A percentile compares a stretch with the other conserved stretches of the same genome.
Conservation (phyloP, 495 filamentous ascomycete genomes). For the Aspergillus kassunensis region DNA sequence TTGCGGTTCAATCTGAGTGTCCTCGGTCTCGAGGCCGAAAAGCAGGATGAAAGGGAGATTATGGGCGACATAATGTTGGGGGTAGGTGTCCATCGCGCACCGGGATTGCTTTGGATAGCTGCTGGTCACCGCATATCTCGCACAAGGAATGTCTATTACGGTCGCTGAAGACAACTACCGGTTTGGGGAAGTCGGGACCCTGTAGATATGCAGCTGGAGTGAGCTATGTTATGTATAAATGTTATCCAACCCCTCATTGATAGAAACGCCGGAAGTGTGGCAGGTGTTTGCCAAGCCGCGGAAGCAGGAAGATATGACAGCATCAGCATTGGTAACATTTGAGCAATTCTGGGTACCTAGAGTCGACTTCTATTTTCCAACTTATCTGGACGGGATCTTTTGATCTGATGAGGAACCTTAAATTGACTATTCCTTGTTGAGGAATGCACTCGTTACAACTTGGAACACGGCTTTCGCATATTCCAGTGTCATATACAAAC, state of each 20-base stretch:
- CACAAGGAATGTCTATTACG: neutral
- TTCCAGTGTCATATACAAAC: too few relatives aligned
- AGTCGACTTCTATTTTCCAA: too few relatives aligned
- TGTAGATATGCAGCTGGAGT: neutral
- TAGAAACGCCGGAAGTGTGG: slow-evolving; percentile 3
- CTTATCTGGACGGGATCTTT: too few relatives aligned
- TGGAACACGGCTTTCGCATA: too few relatives aligned
- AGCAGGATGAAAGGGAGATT: slow-evolving; percentile 76
- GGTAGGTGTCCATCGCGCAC: slow-evolving; percentile 82
- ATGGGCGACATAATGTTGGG: slow-evolving; percentile 72
- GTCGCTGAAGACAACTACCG: neutral
- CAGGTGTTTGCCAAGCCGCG: slow-evolving; percentile 14
- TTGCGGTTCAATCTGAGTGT: slow-evolving; percentile 19
- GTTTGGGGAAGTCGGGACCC: too few relatives aligned
- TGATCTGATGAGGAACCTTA: too few relatives aligned
- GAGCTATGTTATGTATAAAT: neutral
- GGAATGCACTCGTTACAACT: too few relatives aligned
- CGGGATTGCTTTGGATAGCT: slow-evolving; percentile 20
- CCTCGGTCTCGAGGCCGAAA: slow-evolving; percentile 58
- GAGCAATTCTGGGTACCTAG: too few relatives aligned
- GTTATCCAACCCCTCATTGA: neutral
- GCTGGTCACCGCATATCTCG: slow-evolving; percentile 41
- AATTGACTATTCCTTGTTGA: too few relatives aligned
- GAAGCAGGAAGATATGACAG: neutral
- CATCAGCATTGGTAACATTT: too few relatives aligned